A percentile compares a stretch with the other conserved stretches of the same genome.
Evolutionary conservation across 306 rosid genomes (phyloP).

Genomic region (Canavalia gladiata): DNA sequence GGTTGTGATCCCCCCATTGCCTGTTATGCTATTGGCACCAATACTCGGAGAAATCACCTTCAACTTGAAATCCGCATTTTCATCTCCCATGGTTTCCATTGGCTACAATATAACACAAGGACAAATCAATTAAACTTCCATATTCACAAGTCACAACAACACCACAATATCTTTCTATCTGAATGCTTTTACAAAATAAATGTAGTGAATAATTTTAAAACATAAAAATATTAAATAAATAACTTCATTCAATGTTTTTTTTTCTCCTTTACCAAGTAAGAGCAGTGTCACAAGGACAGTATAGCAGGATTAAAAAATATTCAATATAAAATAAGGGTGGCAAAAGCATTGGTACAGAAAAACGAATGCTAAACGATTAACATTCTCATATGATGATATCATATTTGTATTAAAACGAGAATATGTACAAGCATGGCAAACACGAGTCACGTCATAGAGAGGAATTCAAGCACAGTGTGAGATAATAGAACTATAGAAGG

Average conservation of each 20-base stretch:
- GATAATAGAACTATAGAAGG: too few species aligned
- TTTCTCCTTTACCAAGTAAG: background rate
- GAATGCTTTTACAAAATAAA: too few species aligned
- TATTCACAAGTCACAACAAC: background rate
- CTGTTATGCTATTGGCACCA: slow-evolving; percentile 17
- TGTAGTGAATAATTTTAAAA: background rate
- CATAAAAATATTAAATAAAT: background rate
- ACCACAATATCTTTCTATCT: background rate
- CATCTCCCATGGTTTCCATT: slow-evolving; percentile 19
- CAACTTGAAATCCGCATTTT: slow-evolving; percentile 42
- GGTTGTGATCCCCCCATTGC: slow-evolving; percentile 39
- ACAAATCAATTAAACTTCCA: background rate
- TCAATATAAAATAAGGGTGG: background rate
- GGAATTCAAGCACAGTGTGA: too few species aligned
- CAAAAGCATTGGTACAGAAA: background rate
- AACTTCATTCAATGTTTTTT: background rate
- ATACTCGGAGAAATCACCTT: slow-evolving; percentile 50
- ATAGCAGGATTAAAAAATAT: too few species aligned
- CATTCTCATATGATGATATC: too few species aligned
- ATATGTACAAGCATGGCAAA: too few species aligned
- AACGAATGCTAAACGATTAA: too few species aligned
- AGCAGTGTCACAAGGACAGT: background rate
- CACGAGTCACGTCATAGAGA: too few species aligned
- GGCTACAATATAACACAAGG: slow-evolving; percentile 4
- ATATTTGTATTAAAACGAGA: too few species aligned